Evolutionary conservation across 305 asterid species (phyloP).

Genomic region (Stenogyne calaminthoides): DNA sequence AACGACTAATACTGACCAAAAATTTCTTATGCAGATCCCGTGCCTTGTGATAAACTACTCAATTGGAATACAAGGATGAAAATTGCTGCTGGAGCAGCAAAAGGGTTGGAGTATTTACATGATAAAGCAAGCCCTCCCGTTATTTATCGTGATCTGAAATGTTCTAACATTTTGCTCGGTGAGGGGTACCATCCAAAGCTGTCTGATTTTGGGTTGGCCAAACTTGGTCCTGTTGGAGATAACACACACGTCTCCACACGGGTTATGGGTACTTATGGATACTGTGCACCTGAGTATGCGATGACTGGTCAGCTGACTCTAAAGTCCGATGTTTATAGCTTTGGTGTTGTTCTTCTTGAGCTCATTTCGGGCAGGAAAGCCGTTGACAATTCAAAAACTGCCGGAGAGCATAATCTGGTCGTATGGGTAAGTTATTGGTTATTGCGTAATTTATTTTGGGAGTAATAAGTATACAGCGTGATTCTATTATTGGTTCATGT

Average conservation of each 20-base stretch:
- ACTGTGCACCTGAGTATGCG: constrained; percentile 95
- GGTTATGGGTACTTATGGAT: constrained; percentile 93
- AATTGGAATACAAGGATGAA: constrained; percentile 88
- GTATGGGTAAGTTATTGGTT: constrained; percentile 54
- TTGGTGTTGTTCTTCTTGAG: constrained; percentile 87
- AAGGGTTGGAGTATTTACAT: constrained; percentile 81
- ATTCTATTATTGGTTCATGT: too few relatives aligned
- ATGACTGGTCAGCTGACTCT: constrained; percentile 88
- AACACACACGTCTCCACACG: constrained; percentile 84
- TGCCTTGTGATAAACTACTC: constrained; percentile 51
- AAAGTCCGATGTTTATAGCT: constrained; percentile 85
- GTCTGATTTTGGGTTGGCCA: constrained; percentile 89
- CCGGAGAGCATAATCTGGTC: constrained; percentile 72
- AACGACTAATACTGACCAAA: too few relatives aligned
- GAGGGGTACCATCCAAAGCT: constrained; percentile 77
- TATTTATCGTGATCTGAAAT: constrained; percentile 82
- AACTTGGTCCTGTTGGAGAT: constrained; percentile 88
- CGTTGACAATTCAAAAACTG: constrained; percentile 62
- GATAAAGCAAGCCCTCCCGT: constrained; percentile 90
- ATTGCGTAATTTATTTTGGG: background rate
- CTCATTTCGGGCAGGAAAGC: constrained; percentile 90
- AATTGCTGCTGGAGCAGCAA: constrained; percentile 95
- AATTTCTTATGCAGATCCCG: constrained; percentile 48
- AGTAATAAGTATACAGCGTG: background rate
- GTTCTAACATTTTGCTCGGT: constrained; percentile 80